Percentiles rank a stretch among this genome's conserved stretches.
phyloP scores from a whole-genome alignment of 805 yeast genomes.

The Lachancea sp. region DNA sequence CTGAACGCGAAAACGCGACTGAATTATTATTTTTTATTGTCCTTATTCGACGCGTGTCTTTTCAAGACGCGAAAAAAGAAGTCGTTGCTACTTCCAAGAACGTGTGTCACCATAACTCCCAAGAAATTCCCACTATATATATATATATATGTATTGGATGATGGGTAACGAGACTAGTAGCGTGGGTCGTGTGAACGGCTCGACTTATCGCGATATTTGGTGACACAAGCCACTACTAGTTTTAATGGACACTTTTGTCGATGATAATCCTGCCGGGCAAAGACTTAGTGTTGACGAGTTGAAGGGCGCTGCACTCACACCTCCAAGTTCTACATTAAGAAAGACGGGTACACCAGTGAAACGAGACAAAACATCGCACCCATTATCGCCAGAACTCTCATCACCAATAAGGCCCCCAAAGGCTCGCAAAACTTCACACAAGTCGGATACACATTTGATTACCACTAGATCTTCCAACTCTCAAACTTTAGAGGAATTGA shows the following conservation, averaged over 20 bases:
- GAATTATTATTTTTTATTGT: too few relatives aligned
- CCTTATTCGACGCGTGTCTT: not conserved
- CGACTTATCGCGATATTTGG: not conserved
- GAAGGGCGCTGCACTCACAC: conserved; percentile 11
- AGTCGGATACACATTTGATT: conserved; percentile 10
- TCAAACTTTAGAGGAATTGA: conserved; percentile 26
- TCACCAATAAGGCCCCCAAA: conserved; percentile 29
- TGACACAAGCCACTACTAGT: not conserved
- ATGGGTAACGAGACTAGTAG: not conserved
- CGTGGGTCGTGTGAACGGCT: not conserved
- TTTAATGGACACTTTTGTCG: conserved; percentile 1
- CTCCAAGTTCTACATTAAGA: conserved; percentile 28
- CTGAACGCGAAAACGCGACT: not conserved
- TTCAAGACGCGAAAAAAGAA: conserved; percentile 3
- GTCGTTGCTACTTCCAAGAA: not conserved
- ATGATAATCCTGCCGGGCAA: not conserved
- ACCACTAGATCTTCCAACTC: conserved; percentile 28
- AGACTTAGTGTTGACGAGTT: not conserved
- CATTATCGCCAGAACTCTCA: conserved; percentile 30
- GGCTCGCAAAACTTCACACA: conserved; percentile 22
- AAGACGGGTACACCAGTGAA: conserved; percentile 9
- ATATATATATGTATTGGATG: not conserved
- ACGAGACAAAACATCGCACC: conserved; percentile 11
- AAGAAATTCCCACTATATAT: not conserved
- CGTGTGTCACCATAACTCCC: not conserved